Evolutionary conservation across 1,139 yeast genomes (phyloP), one percentile per base, ranked within the genome.

Genomic region (Geotrichum bryndzae): DNA sequence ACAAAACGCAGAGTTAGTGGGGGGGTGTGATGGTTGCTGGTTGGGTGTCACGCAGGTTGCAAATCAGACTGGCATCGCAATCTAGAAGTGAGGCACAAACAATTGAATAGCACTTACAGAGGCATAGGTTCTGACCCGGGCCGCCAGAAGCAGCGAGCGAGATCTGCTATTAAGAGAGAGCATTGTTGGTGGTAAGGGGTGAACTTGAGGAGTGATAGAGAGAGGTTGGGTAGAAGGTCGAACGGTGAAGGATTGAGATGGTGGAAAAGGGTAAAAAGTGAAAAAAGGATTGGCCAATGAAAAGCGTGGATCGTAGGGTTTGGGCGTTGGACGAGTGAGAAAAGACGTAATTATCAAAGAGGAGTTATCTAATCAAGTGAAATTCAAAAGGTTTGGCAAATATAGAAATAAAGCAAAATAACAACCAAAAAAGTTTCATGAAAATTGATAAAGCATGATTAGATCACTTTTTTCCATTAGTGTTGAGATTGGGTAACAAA

Each of bases 101-200:
- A 41, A 51, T 51, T 29, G 54, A 22, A 10, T 29, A 25, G 8
- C 18, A 54, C 57, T 25, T 54, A 54, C 57, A 38, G 51, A 25
- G 15, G 57, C 45, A 23, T 41, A 54, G 8, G 57, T 15, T 54
- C 57, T 54, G 27, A 50, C 51, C 15, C 35, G 29, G 10, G 57
- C 29, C 2, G 57, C 33, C 18, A 54, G 6, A 54, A 54, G 35
- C 15, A 27, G 27, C 22, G 51, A 25, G 29, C 57, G 45, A 10
- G 57, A 54, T 54, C 51, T 38, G 45, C 33, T 33, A 41, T 50
- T 33, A 10, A 54, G 13, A 25, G 57, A 54, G 29, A 54, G 27
- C 57, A 54, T 54, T 18, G 33, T 54, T 29, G 31, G 45, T 33
- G 15, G 54, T 27, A 33, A 51, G 38, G 41, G 41, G 22, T 51